Base-by-base conservation (phyloP, 768 basidiomycete species). In the Naganishia kalamii region DNA sequence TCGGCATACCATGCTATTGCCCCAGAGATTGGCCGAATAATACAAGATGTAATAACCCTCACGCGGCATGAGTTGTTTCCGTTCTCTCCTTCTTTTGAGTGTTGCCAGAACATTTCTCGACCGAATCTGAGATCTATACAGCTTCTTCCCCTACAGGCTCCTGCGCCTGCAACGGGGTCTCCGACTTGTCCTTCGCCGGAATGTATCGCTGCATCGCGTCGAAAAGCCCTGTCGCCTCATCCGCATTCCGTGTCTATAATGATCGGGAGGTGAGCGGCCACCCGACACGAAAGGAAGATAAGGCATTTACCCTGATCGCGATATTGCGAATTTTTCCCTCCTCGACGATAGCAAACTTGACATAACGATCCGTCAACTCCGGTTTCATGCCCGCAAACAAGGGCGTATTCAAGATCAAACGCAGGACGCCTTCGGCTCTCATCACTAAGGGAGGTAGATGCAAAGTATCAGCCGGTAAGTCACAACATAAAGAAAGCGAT, bases 391-490 rank as follows among this genome's bases (percentile, higher is more conserved):
- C 77, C 21, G 70, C 68, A 66, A 79, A 80, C 29, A 80, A 70
- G 15, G 73, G 69, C 11, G 76, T 74, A 65, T 80, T 80, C 51
- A 80, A 68, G 57, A 80, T 75, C 19, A 80, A 66, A 2, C 80
- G 74, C n/a, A 78, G 66, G 27, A 80, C 78, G 23, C 78, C 80
- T 51, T 80, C 80, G 10, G 80, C 77, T 17, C 80, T 70, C 80
- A 80, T 80, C 27, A 80, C 80, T 80, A 33, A 15, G 37, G 32
- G 19, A 23, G 52, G 11, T 7, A 1, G 10, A 43, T 35, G 3
- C 25, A 19, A n/a, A n/a, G 13, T 32, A 41, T 41, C 23, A 46
- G 35, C 17, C 12, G 21, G 25, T 29, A 48, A 41, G 43, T n/a
- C 10, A 23, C 30, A n/a, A 3, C 35, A 7, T 13, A 8, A 5